Conservation (phyloP, 139 green algal species). For the Eudorina sp. region DNA sequence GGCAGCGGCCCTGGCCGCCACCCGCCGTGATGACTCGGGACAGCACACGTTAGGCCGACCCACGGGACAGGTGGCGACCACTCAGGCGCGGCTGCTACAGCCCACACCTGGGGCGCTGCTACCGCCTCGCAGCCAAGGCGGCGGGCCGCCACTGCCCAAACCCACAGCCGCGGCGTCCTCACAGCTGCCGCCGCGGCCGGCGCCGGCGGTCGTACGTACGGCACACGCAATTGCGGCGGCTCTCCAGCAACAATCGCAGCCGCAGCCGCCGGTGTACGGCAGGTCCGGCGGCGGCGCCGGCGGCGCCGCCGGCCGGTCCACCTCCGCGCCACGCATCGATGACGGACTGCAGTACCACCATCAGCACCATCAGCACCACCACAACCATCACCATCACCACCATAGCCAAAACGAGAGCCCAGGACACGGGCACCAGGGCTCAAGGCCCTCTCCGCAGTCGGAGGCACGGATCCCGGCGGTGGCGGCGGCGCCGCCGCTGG, state of each 20-base stretch:
- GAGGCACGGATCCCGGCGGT: conserved; percentile 11
- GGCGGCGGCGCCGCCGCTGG: background rate
- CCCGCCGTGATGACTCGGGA: background rate
- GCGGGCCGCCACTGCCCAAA: background rate
- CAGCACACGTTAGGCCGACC: background rate
- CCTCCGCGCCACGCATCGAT: background rate
- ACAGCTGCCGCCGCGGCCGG: background rate
- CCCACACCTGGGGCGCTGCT: background rate
- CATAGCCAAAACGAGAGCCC: background rate
- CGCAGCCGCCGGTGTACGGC: background rate
- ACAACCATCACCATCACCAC: background rate
- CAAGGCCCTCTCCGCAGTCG: background rate
- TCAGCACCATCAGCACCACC: background rate
- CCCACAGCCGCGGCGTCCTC: background rate
- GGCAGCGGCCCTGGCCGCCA: background rate
- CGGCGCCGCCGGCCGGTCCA: background rate
- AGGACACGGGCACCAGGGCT: background rate
- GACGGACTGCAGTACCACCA: background rate
- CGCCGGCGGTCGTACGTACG: background rate
- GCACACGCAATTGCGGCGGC: background rate
- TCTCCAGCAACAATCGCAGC: background rate
- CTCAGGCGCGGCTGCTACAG: conserved; percentile 20
- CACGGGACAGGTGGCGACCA: background rate
- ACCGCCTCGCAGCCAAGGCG: background rate
- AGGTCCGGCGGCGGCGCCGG: background rate